Evolutionary conservation across 2,329 filamentous ascomycete species (phyloP), one percentile per base, ranked within the genome.

Genomic region (Xylariaceae sp.): DNA sequence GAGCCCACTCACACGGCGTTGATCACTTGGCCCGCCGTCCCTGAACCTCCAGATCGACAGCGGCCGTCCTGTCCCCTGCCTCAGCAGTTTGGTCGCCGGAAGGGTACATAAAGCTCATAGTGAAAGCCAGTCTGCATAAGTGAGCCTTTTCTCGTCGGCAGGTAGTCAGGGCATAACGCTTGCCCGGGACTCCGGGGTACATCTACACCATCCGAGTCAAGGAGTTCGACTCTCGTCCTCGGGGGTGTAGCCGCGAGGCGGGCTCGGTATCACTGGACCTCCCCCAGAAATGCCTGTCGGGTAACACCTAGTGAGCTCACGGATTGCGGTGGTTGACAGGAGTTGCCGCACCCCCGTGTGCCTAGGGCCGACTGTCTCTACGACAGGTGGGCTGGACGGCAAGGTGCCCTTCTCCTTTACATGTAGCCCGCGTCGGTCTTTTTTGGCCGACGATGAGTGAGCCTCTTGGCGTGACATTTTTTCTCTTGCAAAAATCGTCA

Each of bases 191-290:
- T 9, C 22, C 22, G 22, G 22, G 22, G 22, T 11, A 26, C 22
- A 26, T 11, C 9, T 6, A 26, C 22, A 26, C 22, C 22, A 6
- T 6, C 22, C 22, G 22, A 26, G 22, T 11, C 22, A n/a, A n/a
- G 22, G 22, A 26, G 22, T 11, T 26, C 22, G 22, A 26, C 22
- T 36, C 22, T 36, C 34, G 34, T 36, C 34, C 34, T 36, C 34
- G 34, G 34, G 34, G 34, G n/a, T 26, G 16, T 34, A 19, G 19
- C 34, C 19, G 34, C 34, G 19, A 36, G 18, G 34, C 17, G 34
- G 24, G 18, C 15, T 36, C 18, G 34, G 17, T n/a, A 19, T 15
- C 15, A 11, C 15, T 15, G 19, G 34, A 22, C 34, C 34, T 36
- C 34, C 34, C 34, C 34, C n/a, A 6, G 34, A 18, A 18, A 15